Evolutionary conservation across 805 yeast species (phyloP).

Genomic region (Debaryomyces prosopidis): DNA sequence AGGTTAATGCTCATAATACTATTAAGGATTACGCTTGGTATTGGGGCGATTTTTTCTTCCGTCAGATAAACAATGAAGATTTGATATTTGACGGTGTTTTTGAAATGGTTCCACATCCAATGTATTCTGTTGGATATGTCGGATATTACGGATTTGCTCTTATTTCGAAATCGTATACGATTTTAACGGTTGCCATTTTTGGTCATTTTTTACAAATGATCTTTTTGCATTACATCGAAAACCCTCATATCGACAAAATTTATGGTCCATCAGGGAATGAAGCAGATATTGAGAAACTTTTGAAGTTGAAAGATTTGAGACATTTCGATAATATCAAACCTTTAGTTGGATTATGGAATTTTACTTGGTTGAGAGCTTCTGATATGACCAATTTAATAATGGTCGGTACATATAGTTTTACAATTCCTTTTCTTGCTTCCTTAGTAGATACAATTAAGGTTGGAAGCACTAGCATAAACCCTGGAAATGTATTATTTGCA

Average conservation of each 20-base stretch:
- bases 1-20: slow-evolving; percentile 82
- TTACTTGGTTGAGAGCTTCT: slow-evolving; percentile 61
- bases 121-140: slow-evolving; percentile 87
- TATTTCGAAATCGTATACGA: slow-evolving; percentile 71
- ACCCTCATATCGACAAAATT: slow-evolving; percentile 83
- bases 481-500: slow-evolving; percentile 28
- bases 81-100: slow-evolving; percentile 86
- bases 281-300: slow-evolving; percentile 34
- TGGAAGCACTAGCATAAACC: slow-evolving; percentile 15
- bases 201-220: slow-evolving; percentile 80
- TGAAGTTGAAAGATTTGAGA: slow-evolving; percentile 50
- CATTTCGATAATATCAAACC: slow-evolving; percentile 46
- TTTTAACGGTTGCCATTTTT: slow-evolving; percentile 63
- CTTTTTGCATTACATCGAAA: slow-evolving; percentile 73
- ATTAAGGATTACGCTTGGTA: slow-evolving; percentile 93
- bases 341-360: slow-evolving; percentile 61
- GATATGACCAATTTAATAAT: slow-evolving; percentile 54
- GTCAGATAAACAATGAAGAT: slow-evolving; percentile 61
- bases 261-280: slow-evolving; percentile 53
- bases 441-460: slow-evolving; percentile 9
- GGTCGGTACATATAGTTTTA: slow-evolving; percentile 40
- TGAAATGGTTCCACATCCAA: slow-evolving; percentile 89
- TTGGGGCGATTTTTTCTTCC: slow-evolving; percentile 91
- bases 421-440: slow-evolving; percentile 41
- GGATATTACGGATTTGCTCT: slow-evolving; percentile 86